Percentiles rank a stretch among this genome's conserved stretches.
These are phyloP conservation scores for Nakazawaea populi DNA, from an alignment of 805 yeast species.

Conservation along the genomic window DNA sequence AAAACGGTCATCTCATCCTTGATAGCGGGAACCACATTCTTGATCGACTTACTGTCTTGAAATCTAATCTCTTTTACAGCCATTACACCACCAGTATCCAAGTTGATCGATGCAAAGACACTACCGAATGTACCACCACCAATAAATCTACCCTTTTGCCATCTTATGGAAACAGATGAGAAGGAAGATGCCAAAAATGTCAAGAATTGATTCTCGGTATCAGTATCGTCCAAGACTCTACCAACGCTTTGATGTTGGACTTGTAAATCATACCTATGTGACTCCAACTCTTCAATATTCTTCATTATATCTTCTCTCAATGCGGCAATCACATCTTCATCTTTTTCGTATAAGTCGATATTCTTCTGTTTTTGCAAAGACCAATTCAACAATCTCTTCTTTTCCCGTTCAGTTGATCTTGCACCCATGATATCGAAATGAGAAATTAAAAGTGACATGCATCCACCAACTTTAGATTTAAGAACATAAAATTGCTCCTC, in stretches of 20 bases:
- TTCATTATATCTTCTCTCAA: conserved; percentile 65
- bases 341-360: conserved; percentile 48
- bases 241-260: conserved; percentile 60
- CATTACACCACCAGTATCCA: conserved; percentile 93
- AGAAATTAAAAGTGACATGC: conserved; percentile 88
- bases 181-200: conserved; percentile 83
- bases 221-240: conserved; percentile 81
- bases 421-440: conserved; percentile 99
- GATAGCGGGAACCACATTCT: conserved; percentile 79
- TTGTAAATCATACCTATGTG: conserved; percentile 36
- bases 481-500: conserved; percentile 70
- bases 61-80: conserved; percentile 95
- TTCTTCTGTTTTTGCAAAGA: conserved; percentile 48
- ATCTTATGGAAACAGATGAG: conserved; percentile 84
- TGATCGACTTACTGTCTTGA: conserved; percentile 81
- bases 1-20: conserved; percentile 95
- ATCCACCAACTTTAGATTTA: conserved; percentile 82
- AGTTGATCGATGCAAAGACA: conserved; percentile 85
- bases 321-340: conserved; percentile 47
- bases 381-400: conserved; percentile 49
- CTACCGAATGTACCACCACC: conserved; percentile 97
- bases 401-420: conserved; percentile 68
- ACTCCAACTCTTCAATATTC: conserved; percentile 61
- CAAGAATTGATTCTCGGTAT: conserved; percentile 81
- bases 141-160: conserved; percentile 93